Percentiles rank a stretch among this genome's conserved stretches.
Evolutionary conservation across 129 eudicot genomes (phyloP).

Genomic region (Helichrysum umbraculigerum): DNA sequence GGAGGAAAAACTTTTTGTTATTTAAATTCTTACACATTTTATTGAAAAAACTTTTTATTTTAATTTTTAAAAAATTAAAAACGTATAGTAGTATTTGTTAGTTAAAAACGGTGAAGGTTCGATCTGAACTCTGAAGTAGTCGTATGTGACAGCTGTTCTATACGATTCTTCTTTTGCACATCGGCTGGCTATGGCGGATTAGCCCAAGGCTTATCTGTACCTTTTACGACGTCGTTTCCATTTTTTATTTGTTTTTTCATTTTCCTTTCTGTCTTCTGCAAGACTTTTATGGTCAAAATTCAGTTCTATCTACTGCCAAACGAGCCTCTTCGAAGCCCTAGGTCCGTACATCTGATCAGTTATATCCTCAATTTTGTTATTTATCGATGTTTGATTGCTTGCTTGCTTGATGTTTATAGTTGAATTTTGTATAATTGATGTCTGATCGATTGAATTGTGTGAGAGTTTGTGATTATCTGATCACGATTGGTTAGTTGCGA

Average conservation of each 20-base stretch:
- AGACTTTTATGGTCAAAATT: conserved; percentile 18
- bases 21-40: too few species aligned
- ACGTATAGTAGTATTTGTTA: conserved; percentile 8
- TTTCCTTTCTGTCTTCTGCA: conserved; percentile 18
- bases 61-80: too few species aligned
- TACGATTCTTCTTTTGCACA: conserved; percentile 25
- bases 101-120: conserved; percentile 36
- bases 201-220: conserved; percentile 42
- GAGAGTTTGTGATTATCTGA: neutral
- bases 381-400: conserved; percentile 2
- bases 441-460: conserved; percentile 2
- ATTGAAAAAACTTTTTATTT: too few species aligned
- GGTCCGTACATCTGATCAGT: conserved; percentile 31
- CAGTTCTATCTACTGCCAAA: conserved; percentile 12
- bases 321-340: conserved; percentile 35
- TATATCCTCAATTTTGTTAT: neutral
- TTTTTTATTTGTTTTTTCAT: neutral
- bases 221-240: conserved; percentile 39
- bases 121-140: conserved; percentile 35
- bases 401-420: neutral
- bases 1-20: too few species aligned
- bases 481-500: neutral
- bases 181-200: conserved; percentile 51
- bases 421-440: conserved; percentile 12
- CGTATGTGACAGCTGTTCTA: conserved; percentile 33